These are phyloP conservation scores for Syzygium grande DNA, from an alignment of 345 rosid species.

Conservation along the genomic window DNA sequence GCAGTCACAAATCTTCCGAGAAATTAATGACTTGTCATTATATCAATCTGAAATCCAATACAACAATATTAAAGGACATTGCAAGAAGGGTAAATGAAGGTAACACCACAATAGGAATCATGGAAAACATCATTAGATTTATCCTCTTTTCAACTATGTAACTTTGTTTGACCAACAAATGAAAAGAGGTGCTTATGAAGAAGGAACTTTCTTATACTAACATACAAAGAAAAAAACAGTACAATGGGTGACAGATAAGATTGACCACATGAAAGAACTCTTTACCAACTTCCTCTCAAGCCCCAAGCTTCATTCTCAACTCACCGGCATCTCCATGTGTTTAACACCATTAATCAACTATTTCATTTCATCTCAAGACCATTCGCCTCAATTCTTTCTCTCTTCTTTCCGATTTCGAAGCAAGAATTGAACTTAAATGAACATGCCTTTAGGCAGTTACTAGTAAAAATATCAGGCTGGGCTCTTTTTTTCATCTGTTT, in stretches of 20 bases:
- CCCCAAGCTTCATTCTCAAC: not conserved
- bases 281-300: not conserved
- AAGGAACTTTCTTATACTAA: not conserved
- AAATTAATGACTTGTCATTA: not conserved
- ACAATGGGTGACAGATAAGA: not conserved
- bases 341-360: not conserved
- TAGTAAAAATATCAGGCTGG: not conserved
- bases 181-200: not conserved
- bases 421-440: not conserved
- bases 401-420: not conserved
- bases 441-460: not conserved
- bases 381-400: not conserved
- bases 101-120: not conserved
- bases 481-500: not conserved
- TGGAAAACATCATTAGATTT: not conserved
- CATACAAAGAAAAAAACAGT: not conserved
- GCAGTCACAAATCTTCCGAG: not conserved
- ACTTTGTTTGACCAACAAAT: not conserved
- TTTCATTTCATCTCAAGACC: not conserved
- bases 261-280: not conserved
- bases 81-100: not conserved
- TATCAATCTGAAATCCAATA: not conserved
- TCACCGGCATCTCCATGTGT: not conserved
- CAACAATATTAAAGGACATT: not conserved
- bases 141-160: not conserved